phyloP scores from a whole-genome alignment of 2,329 filamentous ascomycete species.

The Diaporthe vexans region DNA sequence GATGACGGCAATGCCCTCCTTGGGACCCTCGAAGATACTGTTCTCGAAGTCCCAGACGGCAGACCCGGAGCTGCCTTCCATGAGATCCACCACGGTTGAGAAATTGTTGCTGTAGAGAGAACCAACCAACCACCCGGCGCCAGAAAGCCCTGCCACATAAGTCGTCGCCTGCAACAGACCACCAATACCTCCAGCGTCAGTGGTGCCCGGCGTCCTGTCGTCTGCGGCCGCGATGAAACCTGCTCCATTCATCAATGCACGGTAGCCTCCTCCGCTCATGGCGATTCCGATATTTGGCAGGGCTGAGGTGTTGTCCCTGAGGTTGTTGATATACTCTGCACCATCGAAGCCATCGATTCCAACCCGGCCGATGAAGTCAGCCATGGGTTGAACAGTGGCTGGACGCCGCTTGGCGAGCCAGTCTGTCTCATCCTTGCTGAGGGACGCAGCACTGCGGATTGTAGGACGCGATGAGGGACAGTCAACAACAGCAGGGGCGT shows the following conservation, averaged over 20 bases:
- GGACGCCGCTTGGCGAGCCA: conserved; percentile 82
- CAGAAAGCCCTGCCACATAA: conserved; percentile 85
- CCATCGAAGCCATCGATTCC: conserved; percentile 85
- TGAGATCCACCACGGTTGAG: conserved; percentile 73
- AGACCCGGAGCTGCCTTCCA: conserved; percentile 56
- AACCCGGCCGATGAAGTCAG: conserved; percentile 77
- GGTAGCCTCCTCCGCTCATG: conserved; percentile 86
- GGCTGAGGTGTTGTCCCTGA: conserved; percentile 71
- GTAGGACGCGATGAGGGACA: conserved; percentile 80
- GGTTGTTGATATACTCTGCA: conserved; percentile 76
- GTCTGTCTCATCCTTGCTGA: conserved; percentile 78
- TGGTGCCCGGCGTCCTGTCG: conserved; percentile 74
- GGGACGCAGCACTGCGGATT: conserved; percentile 72
- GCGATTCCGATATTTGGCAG: conserved; percentile 78
- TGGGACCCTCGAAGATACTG: conserved; percentile 53
- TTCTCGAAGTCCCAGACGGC: conserved; percentile 53
- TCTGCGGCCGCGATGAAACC: conserved; percentile 87
- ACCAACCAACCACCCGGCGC: conserved; percentile 88
- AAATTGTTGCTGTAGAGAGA: conserved; percentile 89
- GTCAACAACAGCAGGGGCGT: conserved; percentile 76
- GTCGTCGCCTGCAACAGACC: conserved; percentile 86
- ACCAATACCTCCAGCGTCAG: conserved; percentile 76
- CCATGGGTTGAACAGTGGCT: conserved; percentile 82
- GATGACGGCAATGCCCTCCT: conserved; percentile 47
- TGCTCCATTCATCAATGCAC: conserved; percentile 87